phyloP scores from a whole-genome alignment of 2,329 filamentous ascomycete genomes.

The Phialemonium atrogriseum region DNA sequence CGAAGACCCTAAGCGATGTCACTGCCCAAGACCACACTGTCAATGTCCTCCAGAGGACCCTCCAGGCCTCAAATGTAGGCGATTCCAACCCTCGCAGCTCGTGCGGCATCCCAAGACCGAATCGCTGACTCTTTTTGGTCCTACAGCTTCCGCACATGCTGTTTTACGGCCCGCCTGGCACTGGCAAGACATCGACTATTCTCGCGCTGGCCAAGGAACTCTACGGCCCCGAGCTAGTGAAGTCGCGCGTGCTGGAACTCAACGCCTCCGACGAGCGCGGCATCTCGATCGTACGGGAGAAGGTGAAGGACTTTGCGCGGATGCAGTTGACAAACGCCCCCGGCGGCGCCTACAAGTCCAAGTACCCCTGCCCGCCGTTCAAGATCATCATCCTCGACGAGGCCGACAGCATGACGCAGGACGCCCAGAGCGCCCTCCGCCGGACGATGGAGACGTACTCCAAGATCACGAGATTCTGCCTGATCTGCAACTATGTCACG shows the following conservation, averaged over 20 bases:
- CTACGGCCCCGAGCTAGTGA: constrained; percentile 90
- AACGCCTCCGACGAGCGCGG: constrained; percentile 99
- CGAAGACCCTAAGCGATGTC: constrained; percentile 89
- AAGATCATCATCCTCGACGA: constrained; percentile 99
- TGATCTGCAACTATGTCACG: constrained; percentile 98
- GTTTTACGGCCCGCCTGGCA: constrained; percentile 96
- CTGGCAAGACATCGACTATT: constrained; percentile 96
- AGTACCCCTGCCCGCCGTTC: constrained; percentile 92
- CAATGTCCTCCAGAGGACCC: constrained; percentile 80
- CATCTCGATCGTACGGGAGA: constrained; percentile 92
- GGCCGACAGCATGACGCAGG: constrained; percentile 97
- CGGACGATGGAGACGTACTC: constrained; percentile 98
- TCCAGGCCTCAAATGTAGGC: constrained; percentile 84
- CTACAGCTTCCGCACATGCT: constrained; percentile 89
- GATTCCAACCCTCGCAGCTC: constrained; percentile 4
- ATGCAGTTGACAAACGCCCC: constrained; percentile 86
- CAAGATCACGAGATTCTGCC: constrained; percentile 92
- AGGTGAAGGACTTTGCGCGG: constrained; percentile 96
- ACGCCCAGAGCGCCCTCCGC: constrained; percentile 85
- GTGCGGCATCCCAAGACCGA: not conserved
- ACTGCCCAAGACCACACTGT: constrained; percentile 97
- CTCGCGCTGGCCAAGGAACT: constrained; percentile 95
- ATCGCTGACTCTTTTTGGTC: constrained; percentile 3
- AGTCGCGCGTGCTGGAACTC: constrained; percentile 91
- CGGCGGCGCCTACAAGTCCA: constrained; percentile 52